These are phyloP conservation scores for Plantago lanceolata DNA, from an alignment of 305 asterid species.

Conservation along the genomic window DNA sequence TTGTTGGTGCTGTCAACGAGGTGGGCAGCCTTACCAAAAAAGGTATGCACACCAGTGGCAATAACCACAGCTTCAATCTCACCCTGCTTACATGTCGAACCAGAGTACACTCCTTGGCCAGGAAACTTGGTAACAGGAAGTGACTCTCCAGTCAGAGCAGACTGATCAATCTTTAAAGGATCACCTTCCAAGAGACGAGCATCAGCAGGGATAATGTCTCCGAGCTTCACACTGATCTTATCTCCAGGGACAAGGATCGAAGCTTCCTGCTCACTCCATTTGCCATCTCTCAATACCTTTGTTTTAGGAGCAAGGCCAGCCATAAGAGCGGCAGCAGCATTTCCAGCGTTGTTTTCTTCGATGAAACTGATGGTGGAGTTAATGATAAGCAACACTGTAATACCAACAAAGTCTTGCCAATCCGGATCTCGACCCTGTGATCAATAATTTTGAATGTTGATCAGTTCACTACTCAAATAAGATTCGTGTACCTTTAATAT, in stretches of 20 bases:
- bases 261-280: constrained; percentile 78
- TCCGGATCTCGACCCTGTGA: constrained; percentile 67
- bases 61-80: constrained; percentile 66
- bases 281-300: constrained; percentile 71
- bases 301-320: constrained; percentile 76
- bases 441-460: background rate
- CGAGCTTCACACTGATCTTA: constrained; percentile 66
- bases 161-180: constrained; percentile 74
- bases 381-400: constrained; percentile 49
- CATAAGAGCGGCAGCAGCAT: constrained; percentile 83
- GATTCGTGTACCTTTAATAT: too few species aligned
- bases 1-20: constrained; percentile 67
- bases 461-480: background rate
- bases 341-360: constrained; percentile 77
- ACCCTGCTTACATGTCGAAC: constrained; percentile 76
- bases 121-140: constrained; percentile 59
- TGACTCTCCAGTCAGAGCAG: constrained; percentile 72
- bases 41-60: constrained; percentile 66
- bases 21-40: constrained; percentile 80
- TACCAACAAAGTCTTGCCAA: constrained; percentile 73
- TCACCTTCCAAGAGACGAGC: constrained; percentile 84
- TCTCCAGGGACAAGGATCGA: constrained; percentile 78
- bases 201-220: constrained; percentile 86
- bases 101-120: constrained; percentile 53
- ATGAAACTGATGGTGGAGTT: constrained; percentile 80